Conservation (phyloP, 352 stramenopile species). For the Chrysophaeum taylorii region DNA sequence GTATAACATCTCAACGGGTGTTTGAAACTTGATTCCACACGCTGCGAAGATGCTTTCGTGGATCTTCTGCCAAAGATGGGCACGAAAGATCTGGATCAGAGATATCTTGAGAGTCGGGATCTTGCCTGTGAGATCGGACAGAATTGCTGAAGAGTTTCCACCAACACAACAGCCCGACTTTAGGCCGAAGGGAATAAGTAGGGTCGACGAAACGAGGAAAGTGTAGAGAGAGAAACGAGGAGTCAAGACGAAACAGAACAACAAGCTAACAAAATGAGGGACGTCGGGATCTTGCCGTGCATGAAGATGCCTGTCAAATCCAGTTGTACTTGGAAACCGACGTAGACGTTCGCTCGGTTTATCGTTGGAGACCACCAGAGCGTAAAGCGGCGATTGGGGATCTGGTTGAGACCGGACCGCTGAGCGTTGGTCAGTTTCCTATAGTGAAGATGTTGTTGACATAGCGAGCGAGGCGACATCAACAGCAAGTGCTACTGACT, state of each 20-base stretch:
- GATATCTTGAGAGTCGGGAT: constrained; percentile 19
- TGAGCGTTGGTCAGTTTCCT: constrained; percentile 99
- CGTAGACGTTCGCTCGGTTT: constrained; percentile 99
- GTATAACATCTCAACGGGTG: too few relatives aligned
- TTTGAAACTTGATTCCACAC: too few relatives aligned
- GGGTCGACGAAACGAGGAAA: constrained; percentile 8
- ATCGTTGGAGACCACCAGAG: constrained; percentile 99
- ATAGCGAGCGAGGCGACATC: too few relatives aligned
- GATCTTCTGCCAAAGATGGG: constrained; percentile 99
- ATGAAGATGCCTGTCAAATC: constrained; percentile 99
- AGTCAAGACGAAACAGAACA: constrained; percentile 38
- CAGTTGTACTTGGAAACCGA: constrained; percentile 99
- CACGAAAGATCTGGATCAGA: constrained; percentile 88
- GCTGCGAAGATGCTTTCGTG: constrained; percentile 97
- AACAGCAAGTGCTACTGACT: too few relatives aligned
- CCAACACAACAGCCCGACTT: too few relatives aligned
- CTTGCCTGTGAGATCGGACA: too few relatives aligned
- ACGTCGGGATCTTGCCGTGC: constrained; percentile 99
- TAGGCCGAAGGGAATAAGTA: too few relatives aligned
- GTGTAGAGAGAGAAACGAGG: constrained; percentile 25
- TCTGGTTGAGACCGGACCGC: constrained; percentile 98
- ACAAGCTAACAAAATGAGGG: constrained; percentile 94
- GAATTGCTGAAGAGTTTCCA: too few relatives aligned
- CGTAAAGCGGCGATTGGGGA: constrained; percentile 99
- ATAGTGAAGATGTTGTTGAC: too few relatives aligned